Evolutionary conservation across 225 moss, liverwort and hornwort species (phyloP), one percentile per base, ranked within the genome.

Genomic region (Physcomitrellopsis africana): DNA sequence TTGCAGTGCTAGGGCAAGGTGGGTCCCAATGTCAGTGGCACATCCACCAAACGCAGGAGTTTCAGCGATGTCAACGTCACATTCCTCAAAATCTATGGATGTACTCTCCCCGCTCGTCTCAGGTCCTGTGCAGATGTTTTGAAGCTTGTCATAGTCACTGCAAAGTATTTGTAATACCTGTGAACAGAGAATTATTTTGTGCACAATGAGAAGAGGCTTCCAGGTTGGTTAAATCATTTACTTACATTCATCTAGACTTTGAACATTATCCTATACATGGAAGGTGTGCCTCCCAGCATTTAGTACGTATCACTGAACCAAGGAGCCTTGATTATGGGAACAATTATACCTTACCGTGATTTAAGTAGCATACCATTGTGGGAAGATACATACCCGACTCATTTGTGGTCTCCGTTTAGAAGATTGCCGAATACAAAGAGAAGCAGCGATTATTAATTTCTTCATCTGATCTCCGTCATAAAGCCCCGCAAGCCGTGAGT

Each of bases 161-260:
- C 76, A 90, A 37, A 90, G 76, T 16, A 90, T 73, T 76, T 85
- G 84, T 60, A 90, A 51, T 11, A 87, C 77, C 89, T 90, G 87
- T 14, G 47, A 45, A 52, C 23, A 71, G 26, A 19, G 32, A 48
- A 54, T 26, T 8, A 57, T 12, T 11, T 27, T 11, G 54, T 19
- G 51, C 16, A 11, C 20, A 48, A 11, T 51, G 11, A 60, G 41
- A n/a, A 19, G 2, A 16, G 1, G 16, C 0, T 62, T 27, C 9
- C 1, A 47, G n/a, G 9, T n/a, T 23, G 11, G 10, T 15, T 60
- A 5, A 42, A 18, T 63, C 41, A 18, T 45, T 53, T 44, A 17
- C 29, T 55, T 53, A 37, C 53, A 0, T 17, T 8, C 54, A 41
- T 26, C 52, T 32, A 15, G 41, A 41, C 41, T 69, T 22, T 14